phyloP scores from a whole-genome alignment of 1,139 yeast genomes.

The Lodderomyces elongisporus region DNA sequence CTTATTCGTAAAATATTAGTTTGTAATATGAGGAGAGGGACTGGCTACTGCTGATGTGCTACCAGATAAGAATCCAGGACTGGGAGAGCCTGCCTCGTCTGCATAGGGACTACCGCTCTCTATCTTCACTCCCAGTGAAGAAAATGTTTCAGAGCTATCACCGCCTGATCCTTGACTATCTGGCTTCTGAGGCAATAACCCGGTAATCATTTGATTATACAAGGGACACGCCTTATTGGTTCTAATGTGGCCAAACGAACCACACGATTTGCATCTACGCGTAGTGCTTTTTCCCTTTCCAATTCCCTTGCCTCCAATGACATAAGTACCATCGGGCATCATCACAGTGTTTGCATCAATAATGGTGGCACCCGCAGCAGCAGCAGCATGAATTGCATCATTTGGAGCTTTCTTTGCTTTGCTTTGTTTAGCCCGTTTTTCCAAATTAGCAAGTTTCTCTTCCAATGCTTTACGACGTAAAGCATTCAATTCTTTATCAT shows the following conservation, averaged over 20 bases:
- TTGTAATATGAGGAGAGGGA: too few species aligned
- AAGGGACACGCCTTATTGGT: conserved; percentile 91
- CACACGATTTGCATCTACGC: conserved; percentile 90
- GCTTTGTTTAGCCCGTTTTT: conserved; percentile 55
- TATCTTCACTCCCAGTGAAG: too few species aligned
- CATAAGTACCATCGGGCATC: conserved; percentile 44
- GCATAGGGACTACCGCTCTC: too few species aligned
- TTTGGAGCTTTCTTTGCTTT: conserved; percentile 36
- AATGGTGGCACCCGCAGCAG: conserved; percentile 23
- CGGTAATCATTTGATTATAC: conserved; percentile 38
- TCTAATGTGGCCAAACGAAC: conserved; percentile 90
- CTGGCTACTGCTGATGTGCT: too few species aligned
- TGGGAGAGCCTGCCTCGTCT: too few species aligned
- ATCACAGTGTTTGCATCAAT: conserved; percentile 42
- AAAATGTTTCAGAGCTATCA: too few species aligned
- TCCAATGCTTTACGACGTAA: conserved; percentile 74
- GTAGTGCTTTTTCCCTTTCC: conserved; percentile 78
- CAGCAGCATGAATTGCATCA: conserved; percentile 43
- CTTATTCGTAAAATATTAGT: too few species aligned
- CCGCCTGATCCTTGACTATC: not conserved
- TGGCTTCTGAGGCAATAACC: conserved; percentile 13
- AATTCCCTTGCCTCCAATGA: conserved; percentile 56
- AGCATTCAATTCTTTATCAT: conserved; percentile 79
- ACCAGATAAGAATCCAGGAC: too few species aligned
- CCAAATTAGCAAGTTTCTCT: conserved; percentile 79